Conservation (phyloP, 306 rosid genomes). For the Prunus campanulata region DNA sequence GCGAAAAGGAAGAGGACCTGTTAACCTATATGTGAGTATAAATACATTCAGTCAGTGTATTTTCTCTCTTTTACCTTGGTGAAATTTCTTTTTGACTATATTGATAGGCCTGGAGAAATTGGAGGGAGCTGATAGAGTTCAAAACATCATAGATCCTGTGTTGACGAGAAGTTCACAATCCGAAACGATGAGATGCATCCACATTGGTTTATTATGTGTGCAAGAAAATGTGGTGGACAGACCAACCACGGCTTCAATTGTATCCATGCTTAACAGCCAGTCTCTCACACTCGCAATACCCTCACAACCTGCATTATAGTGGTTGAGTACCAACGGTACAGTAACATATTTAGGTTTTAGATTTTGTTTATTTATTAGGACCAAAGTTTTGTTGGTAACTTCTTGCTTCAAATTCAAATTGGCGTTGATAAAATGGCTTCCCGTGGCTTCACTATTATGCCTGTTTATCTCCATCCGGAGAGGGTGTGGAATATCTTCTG, state of each 20-base stretch:
- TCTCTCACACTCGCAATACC: neutral
- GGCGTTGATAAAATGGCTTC: too few relatives aligned
- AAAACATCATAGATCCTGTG: neutral
- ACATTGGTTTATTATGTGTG: constrained; percentile 11
- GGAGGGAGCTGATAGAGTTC: neutral
- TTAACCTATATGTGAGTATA: constrained; percentile 18
- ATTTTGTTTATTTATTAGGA: too few relatives aligned
- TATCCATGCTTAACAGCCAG: neutral
- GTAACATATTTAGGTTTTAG: too few relatives aligned
- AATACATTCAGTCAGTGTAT: neutral
- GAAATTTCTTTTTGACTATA: neutral
- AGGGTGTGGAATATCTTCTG: too few relatives aligned
- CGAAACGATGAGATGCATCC: constrained; percentile 6
- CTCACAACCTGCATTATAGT: neutral
- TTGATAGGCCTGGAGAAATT: constrained; percentile 23
- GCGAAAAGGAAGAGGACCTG: neutral
- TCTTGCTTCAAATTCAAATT: too few relatives aligned
- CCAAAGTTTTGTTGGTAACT: too few relatives aligned
- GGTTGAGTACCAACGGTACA: too few relatives aligned
- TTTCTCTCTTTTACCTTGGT: too few relatives aligned
- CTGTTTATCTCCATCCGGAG: too few relatives aligned
- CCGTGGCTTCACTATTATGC: too few relatives aligned
- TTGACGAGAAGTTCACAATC: neutral
- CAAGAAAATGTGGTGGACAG: neutral
- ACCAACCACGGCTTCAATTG: neutral